A percentile compares a stretch with the other conserved stretches of the same genome.
Evolutionary conservation across 768 basidiomycete genomes (phyloP).

Genomic region (Hygrophorus russula): DNA sequence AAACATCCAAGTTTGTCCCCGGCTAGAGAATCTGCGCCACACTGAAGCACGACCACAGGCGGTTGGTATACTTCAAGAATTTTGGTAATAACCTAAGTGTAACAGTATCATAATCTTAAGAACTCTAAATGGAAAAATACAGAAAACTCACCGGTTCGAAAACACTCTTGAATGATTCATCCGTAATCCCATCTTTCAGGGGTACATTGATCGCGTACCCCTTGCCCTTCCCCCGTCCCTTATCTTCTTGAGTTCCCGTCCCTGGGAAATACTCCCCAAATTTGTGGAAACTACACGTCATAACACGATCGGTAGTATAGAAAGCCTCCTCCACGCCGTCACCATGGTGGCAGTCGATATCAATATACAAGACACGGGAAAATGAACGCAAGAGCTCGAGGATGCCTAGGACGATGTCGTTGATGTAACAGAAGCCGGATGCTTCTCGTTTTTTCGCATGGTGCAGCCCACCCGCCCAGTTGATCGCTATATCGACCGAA

Average conservation of each 20-base stretch:
- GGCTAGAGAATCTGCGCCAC: conserved; percentile 93
- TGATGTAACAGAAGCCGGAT: conserved; percentile 86
- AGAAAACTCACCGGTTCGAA: conserved; percentile 75
- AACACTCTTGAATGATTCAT: conserved; percentile 89
- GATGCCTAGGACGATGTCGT: conserved; percentile 96
- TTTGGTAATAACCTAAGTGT: conserved; percentile 68
- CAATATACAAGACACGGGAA: conserved; percentile 95
- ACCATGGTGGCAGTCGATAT: conserved; percentile 97
- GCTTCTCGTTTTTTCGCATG: conserved; percentile 99
- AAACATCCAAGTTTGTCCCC: conserved; percentile 95
- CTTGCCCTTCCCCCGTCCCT: conserved; percentile 81
- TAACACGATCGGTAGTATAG: conserved; percentile 96
- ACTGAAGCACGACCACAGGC: conserved; percentile 91
- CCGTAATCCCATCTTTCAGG: conserved; percentile 86
- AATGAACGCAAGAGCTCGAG: conserved; percentile 90
- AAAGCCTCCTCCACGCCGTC: conserved; percentile 99
- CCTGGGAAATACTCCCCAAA: conserved; percentile 99
- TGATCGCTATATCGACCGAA: conserved; percentile 97
- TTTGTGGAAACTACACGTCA: conserved; percentile 98
- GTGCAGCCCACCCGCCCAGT: conserved; percentile 98
- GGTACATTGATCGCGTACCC: conserved; percentile 94
- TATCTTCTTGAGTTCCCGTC: conserved; percentile 52
- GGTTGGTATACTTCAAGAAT: conserved; percentile 95
- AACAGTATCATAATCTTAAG: background rate
- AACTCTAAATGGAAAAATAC: background rate